Conservation (phyloP, 2,329 filamentous ascomycete species). For the Fusarium solani-melongenae region DNA sequence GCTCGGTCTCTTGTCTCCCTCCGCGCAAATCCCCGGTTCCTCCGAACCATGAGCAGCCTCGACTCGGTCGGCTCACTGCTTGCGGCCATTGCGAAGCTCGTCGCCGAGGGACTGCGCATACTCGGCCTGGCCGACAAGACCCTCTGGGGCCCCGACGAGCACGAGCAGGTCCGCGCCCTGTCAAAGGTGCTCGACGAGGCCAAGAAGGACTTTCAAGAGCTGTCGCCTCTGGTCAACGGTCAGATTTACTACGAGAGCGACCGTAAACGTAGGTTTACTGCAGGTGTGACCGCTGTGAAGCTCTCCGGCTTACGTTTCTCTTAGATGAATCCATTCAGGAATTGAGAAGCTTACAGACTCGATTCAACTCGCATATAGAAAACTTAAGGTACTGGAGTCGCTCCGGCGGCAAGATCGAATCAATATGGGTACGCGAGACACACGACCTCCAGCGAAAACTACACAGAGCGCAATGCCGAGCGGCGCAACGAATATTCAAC, state of each 20-base stretch:
- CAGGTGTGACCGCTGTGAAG: not conserved
- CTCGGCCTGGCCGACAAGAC: conserved; percentile 68
- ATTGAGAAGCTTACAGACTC: conserved; percentile 57
- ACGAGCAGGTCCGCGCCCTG: conserved; percentile 67
- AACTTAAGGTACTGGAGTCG: conserved; percentile 66
- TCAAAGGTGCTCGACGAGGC: conserved; percentile 68
- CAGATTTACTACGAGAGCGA: conserved; percentile 69
- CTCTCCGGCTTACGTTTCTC: conserved; percentile 8
- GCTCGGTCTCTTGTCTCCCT: not conserved
- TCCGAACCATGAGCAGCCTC: conserved; percentile 51
- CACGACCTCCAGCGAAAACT: conserved; percentile 60
- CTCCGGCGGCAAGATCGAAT: conserved; percentile 65
- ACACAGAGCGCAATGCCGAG: conserved; percentile 68
- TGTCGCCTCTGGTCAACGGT: conserved; percentile 65
- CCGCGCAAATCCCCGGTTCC: conserved; percentile 7
- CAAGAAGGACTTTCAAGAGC: conserved; percentile 69
- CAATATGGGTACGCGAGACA: conserved; percentile 66
- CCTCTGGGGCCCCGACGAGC: conserved; percentile 68
- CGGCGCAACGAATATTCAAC: conserved; percentile 66
- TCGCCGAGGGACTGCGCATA: conserved; percentile 65
- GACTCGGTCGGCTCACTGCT: conserved; percentile 69
- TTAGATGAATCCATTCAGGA: conserved; percentile 66
- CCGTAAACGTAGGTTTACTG: conserved; percentile 58
- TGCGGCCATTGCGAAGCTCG: conserved; percentile 65
- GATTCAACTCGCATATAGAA: conserved; percentile 60